Evolutionary conservation across 257 asterid genomes (phyloP), one percentile per base, ranked within the genome.

Genomic region (Solanum ossicruentum): DNA sequence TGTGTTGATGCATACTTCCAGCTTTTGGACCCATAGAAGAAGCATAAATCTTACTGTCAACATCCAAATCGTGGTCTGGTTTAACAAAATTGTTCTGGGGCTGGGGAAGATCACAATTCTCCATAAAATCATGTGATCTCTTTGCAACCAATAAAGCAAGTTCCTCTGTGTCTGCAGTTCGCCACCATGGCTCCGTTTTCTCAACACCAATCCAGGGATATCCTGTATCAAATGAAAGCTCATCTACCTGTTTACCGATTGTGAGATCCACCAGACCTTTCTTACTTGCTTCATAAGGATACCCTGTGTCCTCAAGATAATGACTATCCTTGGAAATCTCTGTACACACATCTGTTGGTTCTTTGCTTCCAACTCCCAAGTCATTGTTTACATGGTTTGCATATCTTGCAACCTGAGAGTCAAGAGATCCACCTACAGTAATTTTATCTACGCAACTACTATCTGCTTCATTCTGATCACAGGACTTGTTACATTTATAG

Each of bases 81-180:
- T 92, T 88, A 67, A 84, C 84, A 84, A 39, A 71, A 45, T 89
- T 66, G 32, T 80, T 88, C 89, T 86, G 96, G 87, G 98, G 97
- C 83, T 83, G 87, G 77, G 98, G 98, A 91, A 94, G 97, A 90
- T 96, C 99, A 89, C 97, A 92, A 73, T 92, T 96, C 89, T 93
- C 96, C 21, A 96, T 78, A 87, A 81, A 87, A 75, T 87, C 91
- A 70, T 88, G 88, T 55, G 97, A 94, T 58, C 93, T 89, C 85
- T 85, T 89, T 3, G 98, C 89, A 83, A 94, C 95, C 82, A 96
- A 83, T 6, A 89, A 88, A 84, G 98, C 96, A 91, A 96, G 84
- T 83, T 96, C 99, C 86, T 93, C 94, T 77, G 88, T 88, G 84
- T 93, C 98, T 20, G 93, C 92, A 9, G 92, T 94, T 87, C 96